A percentile compares a stretch with the other conserved stretches of the same genome.
These are phyloP conservation scores for Epichloe scottii DNA, from an alignment of 2,329 filamentous ascomycete species.

Conservation along the genomic window DNA sequence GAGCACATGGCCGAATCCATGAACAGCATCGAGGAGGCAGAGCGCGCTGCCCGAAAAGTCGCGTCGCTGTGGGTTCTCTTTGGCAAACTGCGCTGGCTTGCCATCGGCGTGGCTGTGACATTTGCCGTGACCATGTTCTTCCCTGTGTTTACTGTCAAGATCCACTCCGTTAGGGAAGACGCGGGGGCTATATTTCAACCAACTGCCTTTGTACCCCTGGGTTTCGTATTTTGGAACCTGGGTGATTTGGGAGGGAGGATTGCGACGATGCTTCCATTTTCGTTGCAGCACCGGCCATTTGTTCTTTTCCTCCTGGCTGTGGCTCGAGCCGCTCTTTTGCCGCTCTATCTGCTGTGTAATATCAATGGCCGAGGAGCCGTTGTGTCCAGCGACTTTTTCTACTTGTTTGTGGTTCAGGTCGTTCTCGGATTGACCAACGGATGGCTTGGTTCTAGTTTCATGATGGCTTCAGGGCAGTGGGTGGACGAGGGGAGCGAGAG, in stretches of 20 bases:
- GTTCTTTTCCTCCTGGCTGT: slow-evolving; percentile 56
- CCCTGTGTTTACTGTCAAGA: slow-evolving; percentile 75
- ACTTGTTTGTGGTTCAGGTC: slow-evolving; percentile 70
- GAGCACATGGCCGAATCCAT: slow-evolving; percentile 37
- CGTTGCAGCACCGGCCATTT: slow-evolving; percentile 48
- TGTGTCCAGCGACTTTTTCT: slow-evolving; percentile 75
- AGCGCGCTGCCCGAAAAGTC: slow-evolving; percentile 37
- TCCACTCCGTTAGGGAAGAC: slow-evolving; percentile 29
- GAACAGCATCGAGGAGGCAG: slow-evolving; percentile 38
- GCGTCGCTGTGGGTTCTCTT: slow-evolving; percentile 53
- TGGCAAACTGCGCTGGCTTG: slow-evolving; percentile 65
- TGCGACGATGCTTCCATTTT: slow-evolving; percentile 45
- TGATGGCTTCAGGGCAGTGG: slow-evolving; percentile 80
- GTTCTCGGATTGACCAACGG: slow-evolving; percentile 78
- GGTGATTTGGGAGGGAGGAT: slow-evolving; percentile 75
- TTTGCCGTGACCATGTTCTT: slow-evolving; percentile 88
- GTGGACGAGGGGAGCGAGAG: slow-evolving; percentile 73
- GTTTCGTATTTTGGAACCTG: slow-evolving; percentile 85
- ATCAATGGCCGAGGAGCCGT: slow-evolving; percentile 62
- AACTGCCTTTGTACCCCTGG: slow-evolving; percentile 74
- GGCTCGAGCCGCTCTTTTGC: slow-evolving; percentile 58
- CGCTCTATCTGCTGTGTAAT: slow-evolving; percentile 85
- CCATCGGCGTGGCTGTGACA: slow-evolving; percentile 64
- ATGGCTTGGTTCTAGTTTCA: slow-evolving; percentile 73
- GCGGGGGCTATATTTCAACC: slow-evolving; percentile 51